Base-by-base conservation (phyloP, 2,329 filamentous ascomycete species). In the Fusarium sp. region DNA sequence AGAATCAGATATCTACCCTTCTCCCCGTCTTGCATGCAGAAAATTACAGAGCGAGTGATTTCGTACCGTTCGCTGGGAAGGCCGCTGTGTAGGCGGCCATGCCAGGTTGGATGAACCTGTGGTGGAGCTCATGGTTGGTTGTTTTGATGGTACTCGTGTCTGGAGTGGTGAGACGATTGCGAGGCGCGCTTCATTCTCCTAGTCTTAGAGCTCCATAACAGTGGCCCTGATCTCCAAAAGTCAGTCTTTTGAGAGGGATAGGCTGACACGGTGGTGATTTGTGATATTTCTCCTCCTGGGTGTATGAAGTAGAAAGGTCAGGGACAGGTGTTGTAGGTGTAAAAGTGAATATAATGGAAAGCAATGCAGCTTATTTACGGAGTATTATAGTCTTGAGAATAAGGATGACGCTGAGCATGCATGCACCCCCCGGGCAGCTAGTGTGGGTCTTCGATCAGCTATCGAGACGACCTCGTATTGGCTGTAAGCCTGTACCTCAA, bases 21-120 rank as follows among this genome's bases (percentile, higher is more conserved):
- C 37, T 55, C 25, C 27, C 19, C 29, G 35, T 54, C 60, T 25
- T n/a, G 19, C 27, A 46, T 29, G 35, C 7, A 25, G 42, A 27
- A 35, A n/a, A 41, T 23, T 37, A 19, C 14, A 55, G 44, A 46
- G 57, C n/a, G 25, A 38, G 16, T 25, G 25, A 27, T 41, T 67
- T 78, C 84, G 66, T 76, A 87, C 85, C 74, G 78, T 85, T 77
- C 85, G 80, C 78, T 84, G 84, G 31, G 84, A 85, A 27, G 81
- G 82, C 63, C 85, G 80, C 60, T 77, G 80, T 58, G 78, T 80
- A 49, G 84, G 83, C 64, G 83, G 83, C 84, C 83, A 85, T 60
- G 73, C 79, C 74, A 72, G 63, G 49, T 72, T 77, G 51, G 81
- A 77, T 45, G 81, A 74, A 66, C 72, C 70, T 63, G 76, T 74